Conservation (phyloP, 225 moss, liverwort and hornwort species). For the Rhytidiadelphus loreus region DNA sequence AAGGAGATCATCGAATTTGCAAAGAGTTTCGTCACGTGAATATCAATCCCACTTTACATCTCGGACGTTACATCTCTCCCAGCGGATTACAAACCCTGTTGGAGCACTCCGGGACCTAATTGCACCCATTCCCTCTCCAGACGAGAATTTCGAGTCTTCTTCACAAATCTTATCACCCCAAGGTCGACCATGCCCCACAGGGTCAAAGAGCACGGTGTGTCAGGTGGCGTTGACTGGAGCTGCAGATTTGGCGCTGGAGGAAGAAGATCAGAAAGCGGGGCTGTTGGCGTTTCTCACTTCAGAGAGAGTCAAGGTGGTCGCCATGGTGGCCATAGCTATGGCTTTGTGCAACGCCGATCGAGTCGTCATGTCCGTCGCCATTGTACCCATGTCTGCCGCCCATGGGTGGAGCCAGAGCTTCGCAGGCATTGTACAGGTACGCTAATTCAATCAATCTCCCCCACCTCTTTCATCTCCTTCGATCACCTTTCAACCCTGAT, state of each 20-base stretch:
- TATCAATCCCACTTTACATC: background rate
- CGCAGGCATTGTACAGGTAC: conserved; percentile 69
- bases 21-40: background rate
- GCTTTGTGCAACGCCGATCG: conserved; percentile 89
- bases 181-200: background rate
- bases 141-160: background rate
- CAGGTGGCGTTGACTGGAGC: conserved; percentile 1
- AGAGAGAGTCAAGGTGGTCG: conserved; percentile 66
- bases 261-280: background rate
- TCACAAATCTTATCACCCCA: background rate
- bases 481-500: background rate
- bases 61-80: background rate
- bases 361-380: conserved; percentile 80
- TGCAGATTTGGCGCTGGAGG: background rate
- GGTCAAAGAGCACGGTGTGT: background rate
- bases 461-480: background rate
- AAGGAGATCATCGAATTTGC: background rate
- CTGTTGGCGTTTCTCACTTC: conserved; percentile 27
- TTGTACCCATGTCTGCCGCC: conserved; percentile 63
- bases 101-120: background rate
- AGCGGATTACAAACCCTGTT: background rate
- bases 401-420: conserved; percentile 77
- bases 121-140: background rate
- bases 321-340: conserved; percentile 65
- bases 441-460: background rate